Evolutionary conservation across 371 early-diverging fungal species (phyloP), one percentile per base, ranked within the genome.

Genomic region (Mortierella sp.): DNA sequence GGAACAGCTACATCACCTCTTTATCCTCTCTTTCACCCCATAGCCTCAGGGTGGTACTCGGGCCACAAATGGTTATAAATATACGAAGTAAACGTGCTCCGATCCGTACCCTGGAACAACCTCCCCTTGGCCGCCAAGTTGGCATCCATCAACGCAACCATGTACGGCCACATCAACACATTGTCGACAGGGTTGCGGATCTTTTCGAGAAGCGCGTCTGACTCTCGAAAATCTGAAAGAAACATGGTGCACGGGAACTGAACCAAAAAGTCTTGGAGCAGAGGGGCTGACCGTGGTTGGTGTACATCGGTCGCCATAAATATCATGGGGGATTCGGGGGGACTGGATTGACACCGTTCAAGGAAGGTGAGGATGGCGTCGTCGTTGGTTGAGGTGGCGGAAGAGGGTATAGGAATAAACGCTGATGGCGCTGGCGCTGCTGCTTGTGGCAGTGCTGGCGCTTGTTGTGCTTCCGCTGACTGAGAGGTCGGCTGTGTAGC

Each of bases 61-160:
- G 92, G 92, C 83, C 91, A 91, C n/a, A 93, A 72, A 60, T 93
- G 91, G 45, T 91, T 87, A 76, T 90, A 85, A 79, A 93, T 93
- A 78, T 93, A 93, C 0, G 87, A 88, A 11, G 89, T 90, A 68
- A 93, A 93, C 13, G 93, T 93, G 47, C 92, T 91, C 71, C 87
- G 87, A 2, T 88, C 88, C n/a, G 93, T 93, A 3, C 93, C 92
- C 52, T 81, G 83, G 60, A 93, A 93, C 0, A 88, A 80, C 70
- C 91, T 88, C 0, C 92, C 92, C 72, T 90, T 90, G 0, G 93
- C 90, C 3, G 92, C 88, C 54, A 93, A 89, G 73, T 90, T 91
- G 34, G 93, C 93, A 76, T 93, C 93, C 54, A 92, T 88, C 88
- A 93, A 88, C 7, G 93, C 91, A 47, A 93, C 88, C 72, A 92